Percentiles rank a stretch among this genome's conserved stretches.
These are phyloP conservation scores for Baeospora myosura DNA, from an alignment of 1,284 basidiomycete species.

Conservation along the genomic window DNA sequence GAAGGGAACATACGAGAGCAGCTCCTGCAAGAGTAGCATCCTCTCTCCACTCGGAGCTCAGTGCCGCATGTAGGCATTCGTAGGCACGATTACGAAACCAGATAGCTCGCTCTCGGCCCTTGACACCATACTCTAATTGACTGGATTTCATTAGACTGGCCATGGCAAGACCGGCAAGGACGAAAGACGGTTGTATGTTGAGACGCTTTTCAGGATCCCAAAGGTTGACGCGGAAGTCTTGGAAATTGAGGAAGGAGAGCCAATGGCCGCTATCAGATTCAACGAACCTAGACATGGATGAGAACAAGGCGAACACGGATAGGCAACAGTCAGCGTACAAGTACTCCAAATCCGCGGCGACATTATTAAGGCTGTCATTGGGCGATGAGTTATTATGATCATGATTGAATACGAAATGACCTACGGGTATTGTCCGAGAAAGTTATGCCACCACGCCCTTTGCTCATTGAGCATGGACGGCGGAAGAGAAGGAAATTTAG, in stretches of 20 bases:
- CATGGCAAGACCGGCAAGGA: conserved; percentile 61
- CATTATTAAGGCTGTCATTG: conserved; percentile 38
- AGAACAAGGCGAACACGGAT: too few species aligned
- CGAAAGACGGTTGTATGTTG: conserved; percentile 60
- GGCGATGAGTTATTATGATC: conserved; percentile 2
- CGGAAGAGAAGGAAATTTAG: conserved; percentile 30
- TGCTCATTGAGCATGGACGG: conserved; percentile 39
- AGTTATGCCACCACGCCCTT: conserved; percentile 57
- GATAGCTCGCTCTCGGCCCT: conserved; percentile 45
- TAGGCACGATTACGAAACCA: conserved; percentile 50
- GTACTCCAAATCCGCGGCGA: conserved; percentile 45
- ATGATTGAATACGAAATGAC: conserved; percentile 10
- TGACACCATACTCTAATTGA: conserved; percentile 46
- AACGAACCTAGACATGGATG: too few species aligned
- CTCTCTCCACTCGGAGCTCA: conserved; percentile 37
- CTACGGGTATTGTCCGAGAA: conserved; percentile 44
- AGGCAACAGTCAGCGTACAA: conserved; percentile 35
- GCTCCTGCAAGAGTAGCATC: conserved; percentile 65
- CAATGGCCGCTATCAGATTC: conserved; percentile 45
- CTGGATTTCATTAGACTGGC: conserved; percentile 70
- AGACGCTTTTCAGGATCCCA: conserved; percentile 40
- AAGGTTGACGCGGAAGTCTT: conserved; percentile 46
- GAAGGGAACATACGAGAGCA: conserved; percentile 50
- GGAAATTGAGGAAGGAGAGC: conserved; percentile 58
- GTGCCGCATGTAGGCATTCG: conserved; percentile 42